Base-by-base conservation (phyloP, 1,284 basidiomycete genomes). In the Xerocomus nothofagi region DNA sequence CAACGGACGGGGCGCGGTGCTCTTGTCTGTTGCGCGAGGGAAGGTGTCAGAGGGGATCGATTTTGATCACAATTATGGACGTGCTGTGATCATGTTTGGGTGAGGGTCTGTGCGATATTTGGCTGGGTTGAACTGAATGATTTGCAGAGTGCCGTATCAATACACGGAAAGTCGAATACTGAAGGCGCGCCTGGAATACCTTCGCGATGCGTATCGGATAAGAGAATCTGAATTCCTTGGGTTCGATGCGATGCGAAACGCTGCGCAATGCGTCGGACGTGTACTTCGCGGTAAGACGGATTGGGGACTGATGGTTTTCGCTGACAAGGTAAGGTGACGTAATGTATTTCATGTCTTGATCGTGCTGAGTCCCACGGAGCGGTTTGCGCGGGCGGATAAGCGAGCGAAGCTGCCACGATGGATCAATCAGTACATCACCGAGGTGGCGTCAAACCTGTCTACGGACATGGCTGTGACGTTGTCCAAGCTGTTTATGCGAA, bases 11-110 rank as follows among this genome's bases (percentile, higher is more conserved):
- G 97, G 97, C 0, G 97, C 97, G 7, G 95, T 99, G 33, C 75
- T 99, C 34, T 78, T 99, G 20, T 98, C 96, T 20, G 97, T 99
- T 38, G 97, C 97, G 18, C 85, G 97, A 77, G 97, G 97, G 7
- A 99, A 99, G 71, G 97, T 99, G 0, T 99, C 97, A 0, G 97
- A 99, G 73, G 97, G 97, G 6, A 99, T 99, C 66, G 97, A 99
- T 83, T 99, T 99, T 65, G 97, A 99, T 69, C 97, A 99, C 70
- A 96, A 98, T 67, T 99, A 99, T 67, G 97, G 97, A 7, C 84
- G 97, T 47, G 97, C 97, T 57, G 97, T 99, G 64, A 93, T 99
- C 70, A 99, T 99, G 97, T 99, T 99, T 73, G 97, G 93, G 91
- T 93, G 65, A 36, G 65, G 62, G 49, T 4, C 18, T 33, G n/a